Conservation (phyloP, 2,329 filamentous ascomycete species). For the Mariannaea sp. region DNA sequence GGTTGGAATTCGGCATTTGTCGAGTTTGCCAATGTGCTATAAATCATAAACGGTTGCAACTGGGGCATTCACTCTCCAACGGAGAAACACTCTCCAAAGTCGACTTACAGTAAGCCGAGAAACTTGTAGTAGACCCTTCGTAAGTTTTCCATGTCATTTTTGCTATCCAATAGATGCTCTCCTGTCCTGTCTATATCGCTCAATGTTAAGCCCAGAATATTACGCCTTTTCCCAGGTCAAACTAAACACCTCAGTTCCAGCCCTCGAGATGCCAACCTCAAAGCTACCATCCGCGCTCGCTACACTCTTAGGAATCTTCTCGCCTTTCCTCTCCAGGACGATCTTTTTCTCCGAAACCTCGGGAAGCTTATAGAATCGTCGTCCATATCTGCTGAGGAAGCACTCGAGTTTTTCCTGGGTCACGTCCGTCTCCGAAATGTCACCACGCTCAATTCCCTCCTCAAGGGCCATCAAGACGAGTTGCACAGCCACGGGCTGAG, state of each 20-base stretch:
- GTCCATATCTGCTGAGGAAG: conserved; percentile 59
- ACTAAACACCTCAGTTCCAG: conserved; percentile 7
- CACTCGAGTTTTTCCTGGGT: conserved; percentile 58
- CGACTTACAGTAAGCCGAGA: too few relatives aligned
- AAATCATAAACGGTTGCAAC: too few relatives aligned
- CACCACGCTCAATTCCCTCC: conserved; percentile 60
- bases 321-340: conserved; percentile 7
- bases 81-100: too few relatives aligned
- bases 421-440: conserved; percentile 56
- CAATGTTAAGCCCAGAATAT: not conserved
- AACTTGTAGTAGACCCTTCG: not conserved
- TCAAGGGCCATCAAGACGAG: conserved; percentile 67
- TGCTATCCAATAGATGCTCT: not conserved
- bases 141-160: not conserved
- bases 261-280: conserved; percentile 3
- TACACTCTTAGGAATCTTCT: conserved; percentile 6
- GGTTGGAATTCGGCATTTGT: too few relatives aligned
- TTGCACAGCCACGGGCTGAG: conserved; percentile 71
- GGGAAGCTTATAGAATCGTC: conserved; percentile 51
- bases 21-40: too few relatives aligned
- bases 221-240: not conserved
- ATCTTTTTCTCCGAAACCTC: conserved; percentile 7
- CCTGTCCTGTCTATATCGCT: not conserved
- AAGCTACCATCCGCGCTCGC: conserved; percentile 2
- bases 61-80: too few relatives aligned